Percentiles rank a stretch among this genome's conserved stretches.
These are phyloP conservation scores for Aristolochia californica DNA, from an alignment of 164 flowering plant species.

Conservation along the genomic window DNA sequence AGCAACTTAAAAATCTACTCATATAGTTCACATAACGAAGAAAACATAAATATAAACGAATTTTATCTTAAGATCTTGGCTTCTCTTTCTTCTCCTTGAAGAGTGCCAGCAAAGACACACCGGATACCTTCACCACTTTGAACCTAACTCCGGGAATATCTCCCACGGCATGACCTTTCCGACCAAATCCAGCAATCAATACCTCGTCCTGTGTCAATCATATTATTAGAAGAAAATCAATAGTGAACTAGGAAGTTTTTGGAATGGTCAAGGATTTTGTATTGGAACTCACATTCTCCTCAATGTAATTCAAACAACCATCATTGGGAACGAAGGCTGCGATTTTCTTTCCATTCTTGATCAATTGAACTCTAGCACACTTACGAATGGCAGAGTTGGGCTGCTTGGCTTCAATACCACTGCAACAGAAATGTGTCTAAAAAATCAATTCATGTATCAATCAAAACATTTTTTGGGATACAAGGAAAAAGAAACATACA, in stretches of 20 bases:
- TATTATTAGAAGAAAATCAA: not conserved
- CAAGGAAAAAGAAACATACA: constrained; percentile 6
- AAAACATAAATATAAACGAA: no score
- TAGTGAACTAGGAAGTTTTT: no score
- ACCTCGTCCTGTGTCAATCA: constrained; percentile 20
- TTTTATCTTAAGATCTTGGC: constrained; percentile 13
- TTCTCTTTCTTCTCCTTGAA: constrained; percentile 29
- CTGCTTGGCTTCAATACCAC: constrained; percentile 30
- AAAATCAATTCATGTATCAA: not conserved
- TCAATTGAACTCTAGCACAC: constrained; percentile 25
- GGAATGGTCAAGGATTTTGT: no score
- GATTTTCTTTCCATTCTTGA: constrained; percentile 28
- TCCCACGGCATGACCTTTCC: constrained; percentile 28
- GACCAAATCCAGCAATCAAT: constrained; percentile 28
- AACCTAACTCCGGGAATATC: constrained; percentile 29
- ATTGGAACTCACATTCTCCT: constrained; percentile 18
- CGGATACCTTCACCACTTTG: constrained; percentile 27
- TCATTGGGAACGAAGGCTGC: constrained; percentile 30
- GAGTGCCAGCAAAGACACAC: constrained; percentile 22
- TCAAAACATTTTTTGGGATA: not conserved
- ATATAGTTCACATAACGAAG: no score
- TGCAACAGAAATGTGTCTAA: not conserved
- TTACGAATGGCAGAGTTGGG: constrained; percentile 31
- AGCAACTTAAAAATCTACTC: not conserved
- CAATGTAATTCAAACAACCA: constrained; percentile 30